A percentile compares a stretch with the other conserved stretches of the same genome.
Conservation (phyloP, 306 rosid species). For the Inga oerstediana region DNA sequence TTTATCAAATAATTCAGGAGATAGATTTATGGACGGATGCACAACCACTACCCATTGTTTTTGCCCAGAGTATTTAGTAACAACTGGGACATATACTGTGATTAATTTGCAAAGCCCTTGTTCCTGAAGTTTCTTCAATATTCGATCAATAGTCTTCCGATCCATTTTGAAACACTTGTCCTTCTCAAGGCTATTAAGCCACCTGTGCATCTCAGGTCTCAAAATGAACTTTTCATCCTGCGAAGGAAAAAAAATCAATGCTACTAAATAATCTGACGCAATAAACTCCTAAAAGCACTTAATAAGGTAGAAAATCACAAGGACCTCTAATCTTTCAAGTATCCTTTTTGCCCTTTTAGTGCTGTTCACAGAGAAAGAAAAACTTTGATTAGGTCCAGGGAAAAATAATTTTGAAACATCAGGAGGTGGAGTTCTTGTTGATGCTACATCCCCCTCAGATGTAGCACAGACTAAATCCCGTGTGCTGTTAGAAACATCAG, state of each 20-base stretch:
- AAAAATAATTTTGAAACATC: slow-evolving; percentile 38
- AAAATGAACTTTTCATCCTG: slow-evolving; percentile 80
- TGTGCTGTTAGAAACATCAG: slow-evolving; percentile 42
- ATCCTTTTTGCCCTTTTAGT: slow-evolving; percentile 74
- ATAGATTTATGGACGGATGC: slow-evolving; percentile 71
- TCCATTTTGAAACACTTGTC: slow-evolving; percentile 65
- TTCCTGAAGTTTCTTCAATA: slow-evolving; percentile 71
- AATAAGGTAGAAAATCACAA: slow-evolving; percentile 30
- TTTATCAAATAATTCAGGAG: slow-evolving; percentile 73
- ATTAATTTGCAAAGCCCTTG: slow-evolving; percentile 70
- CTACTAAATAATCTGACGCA: slow-evolving; percentile 28
- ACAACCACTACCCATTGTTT: slow-evolving; percentile 56
- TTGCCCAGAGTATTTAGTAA: slow-evolving; percentile 63
- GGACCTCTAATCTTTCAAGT: slow-evolving; percentile 80
- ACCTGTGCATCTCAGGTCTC: slow-evolving; percentile 71
- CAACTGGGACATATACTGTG: slow-evolving; percentile 63
- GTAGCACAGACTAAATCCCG: slow-evolving; percentile 38
- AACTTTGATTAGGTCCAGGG: slow-evolving; percentile 50
- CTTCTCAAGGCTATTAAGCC: slow-evolving; percentile 77
- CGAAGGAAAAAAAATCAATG: slow-evolving; percentile 19
- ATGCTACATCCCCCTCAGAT: slow-evolving; percentile 38
- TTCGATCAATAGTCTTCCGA: slow-evolving; percentile 74
- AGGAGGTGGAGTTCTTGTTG: slow-evolving; percentile 42
- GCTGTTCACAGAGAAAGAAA: slow-evolving; percentile 52
- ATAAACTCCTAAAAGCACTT: slow-evolving; percentile 20